Percentiles rank a stretch among this genome's conserved stretches.
These are phyloP conservation scores for Abelmoschus esculentus DNA, from an alignment of 345 rosid species.

Conservation along the genomic window DNA sequence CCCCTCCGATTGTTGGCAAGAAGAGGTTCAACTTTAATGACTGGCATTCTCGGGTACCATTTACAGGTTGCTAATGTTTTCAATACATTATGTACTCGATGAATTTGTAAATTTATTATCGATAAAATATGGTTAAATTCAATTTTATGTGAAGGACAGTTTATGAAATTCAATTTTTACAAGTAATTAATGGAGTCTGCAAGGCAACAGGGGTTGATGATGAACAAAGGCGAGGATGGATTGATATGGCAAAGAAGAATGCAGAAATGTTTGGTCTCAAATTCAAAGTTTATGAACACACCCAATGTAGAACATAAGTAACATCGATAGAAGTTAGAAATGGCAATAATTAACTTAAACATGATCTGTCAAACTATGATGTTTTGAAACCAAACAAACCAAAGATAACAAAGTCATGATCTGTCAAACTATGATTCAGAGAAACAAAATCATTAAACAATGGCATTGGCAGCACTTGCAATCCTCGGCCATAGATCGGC, in stretches of 20 bases:
- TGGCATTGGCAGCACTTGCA: constrained; percentile 89
- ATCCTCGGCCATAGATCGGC: constrained; percentile 96
- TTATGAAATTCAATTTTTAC: no score
- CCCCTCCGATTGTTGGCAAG: constrained; percentile 64
- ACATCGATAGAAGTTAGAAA: no score
- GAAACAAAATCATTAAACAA: constrained; percentile 27
- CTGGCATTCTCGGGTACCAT: constrained; percentile 74
- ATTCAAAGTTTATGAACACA: no score
- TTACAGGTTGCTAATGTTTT: background rate
- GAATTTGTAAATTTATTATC: no score
- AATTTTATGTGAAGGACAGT: no score
- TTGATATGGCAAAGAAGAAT: constrained; percentile 85
- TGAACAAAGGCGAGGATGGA: constrained; percentile 91
- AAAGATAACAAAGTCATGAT: background rate
- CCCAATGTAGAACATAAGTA: no score
- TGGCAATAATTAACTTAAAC: no score
- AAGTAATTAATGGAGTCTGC: constrained; percentile 58
- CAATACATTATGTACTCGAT: no score
- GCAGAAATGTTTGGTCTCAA: constrained; percentile 53
- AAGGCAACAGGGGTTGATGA: constrained; percentile 93
- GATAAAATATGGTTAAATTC: no score
- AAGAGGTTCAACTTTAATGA: constrained; percentile 89
- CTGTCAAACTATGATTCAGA: background rate
- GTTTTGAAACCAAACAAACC: no score
- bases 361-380: no score